These are phyloP conservation scores for Metschnikowia corniflorae DNA, from an alignment of 805 yeast genomes.

Conservation along the genomic window DNA sequence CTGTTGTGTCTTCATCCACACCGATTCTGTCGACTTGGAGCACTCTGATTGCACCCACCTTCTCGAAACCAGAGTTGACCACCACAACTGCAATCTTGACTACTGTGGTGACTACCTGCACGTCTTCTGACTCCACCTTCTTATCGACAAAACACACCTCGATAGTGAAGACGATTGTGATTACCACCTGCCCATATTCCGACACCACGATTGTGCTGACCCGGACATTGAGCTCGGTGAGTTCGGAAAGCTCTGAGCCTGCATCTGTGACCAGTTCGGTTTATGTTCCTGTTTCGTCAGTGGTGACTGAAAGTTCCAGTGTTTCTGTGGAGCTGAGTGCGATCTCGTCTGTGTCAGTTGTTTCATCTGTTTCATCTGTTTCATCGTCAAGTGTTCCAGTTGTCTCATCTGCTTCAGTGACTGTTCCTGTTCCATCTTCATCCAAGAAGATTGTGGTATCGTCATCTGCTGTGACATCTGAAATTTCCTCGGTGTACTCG, in stretches of 20 bases:
- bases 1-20: neutral
- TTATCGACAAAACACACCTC: conserved; percentile 1
- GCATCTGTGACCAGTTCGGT: neutral
- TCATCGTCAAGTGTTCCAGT: neutral
- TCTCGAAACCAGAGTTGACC: conserved; percentile 1
- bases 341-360: too few relatives aligned
- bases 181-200: conserved; percentile 6
- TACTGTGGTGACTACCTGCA: conserved; percentile 3
- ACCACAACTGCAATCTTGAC: conserved; percentile 2
- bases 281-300: neutral
- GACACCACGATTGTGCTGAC: conserved; percentile 4
- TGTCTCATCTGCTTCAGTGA: neutral
- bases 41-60: neutral
- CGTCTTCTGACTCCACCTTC: conserved; percentile 1
- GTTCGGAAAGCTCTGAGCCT: neutral
- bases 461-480: too few relatives aligned
- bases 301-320: too few relatives aligned
- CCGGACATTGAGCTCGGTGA: conserved; percentile 2
- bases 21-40: neutral
- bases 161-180: conserved; percentile 1
- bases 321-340: too few relatives aligned
- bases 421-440: neutral
- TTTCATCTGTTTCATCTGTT: neutral
- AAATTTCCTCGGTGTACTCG: too few relatives aligned
- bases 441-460: too few relatives aligned